A percentile compares a stretch with the other conserved stretches of the same genome.
Conservation (phyloP, 768 basidiomycete genomes). For the Agrocybe pediades region DNA sequence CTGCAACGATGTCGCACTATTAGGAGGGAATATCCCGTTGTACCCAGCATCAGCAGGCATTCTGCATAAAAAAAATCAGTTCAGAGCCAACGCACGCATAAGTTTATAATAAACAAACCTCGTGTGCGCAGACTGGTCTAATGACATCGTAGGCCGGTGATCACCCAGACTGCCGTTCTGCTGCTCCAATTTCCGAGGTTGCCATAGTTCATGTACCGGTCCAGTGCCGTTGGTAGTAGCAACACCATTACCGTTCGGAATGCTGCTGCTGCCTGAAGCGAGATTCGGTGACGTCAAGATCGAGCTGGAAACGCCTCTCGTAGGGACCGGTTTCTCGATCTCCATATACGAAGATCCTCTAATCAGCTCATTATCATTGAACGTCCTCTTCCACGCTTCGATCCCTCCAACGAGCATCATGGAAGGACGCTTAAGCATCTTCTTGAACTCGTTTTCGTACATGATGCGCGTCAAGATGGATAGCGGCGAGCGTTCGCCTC, state of each 20-base stretch:
- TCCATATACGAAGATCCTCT: slow-evolving; percentile 21
- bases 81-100: not conserved
- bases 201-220: slow-evolving; percentile 33
- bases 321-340: slow-evolving; percentile 26
- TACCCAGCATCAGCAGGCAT: slow-evolving; percentile 43
- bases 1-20: slow-evolving; percentile 23
- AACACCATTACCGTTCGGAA: slow-evolving; percentile 15
- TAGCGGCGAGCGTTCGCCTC: slow-evolving; percentile 51
- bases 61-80: slow-evolving; percentile 22
- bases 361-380: slow-evolving; percentile 41
- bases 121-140: slow-evolving; percentile 46
- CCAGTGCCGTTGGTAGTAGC: slow-evolving; percentile 16
- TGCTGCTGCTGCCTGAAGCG: slow-evolving; percentile 31
- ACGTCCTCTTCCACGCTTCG: slow-evolving; percentile 72
- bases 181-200: slow-evolving; percentile 17
- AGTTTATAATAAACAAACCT: slow-evolving; percentile 31
- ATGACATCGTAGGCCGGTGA: slow-evolving; percentile 35
- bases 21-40: slow-evolving; percentile 25
- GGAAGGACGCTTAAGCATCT: slow-evolving; percentile 72
- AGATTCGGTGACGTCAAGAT: slow-evolving; percentile 22
- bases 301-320: slow-evolving; percentile 11
- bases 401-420: slow-evolving; percentile 86
- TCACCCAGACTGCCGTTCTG: slow-evolving; percentile 16
- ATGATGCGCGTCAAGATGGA: slow-evolving; percentile 67
- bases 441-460: slow-evolving; percentile 71